phyloP scores from a whole-genome alignment of 73 alveolate species.

The Uronychia setigera region DNA sequence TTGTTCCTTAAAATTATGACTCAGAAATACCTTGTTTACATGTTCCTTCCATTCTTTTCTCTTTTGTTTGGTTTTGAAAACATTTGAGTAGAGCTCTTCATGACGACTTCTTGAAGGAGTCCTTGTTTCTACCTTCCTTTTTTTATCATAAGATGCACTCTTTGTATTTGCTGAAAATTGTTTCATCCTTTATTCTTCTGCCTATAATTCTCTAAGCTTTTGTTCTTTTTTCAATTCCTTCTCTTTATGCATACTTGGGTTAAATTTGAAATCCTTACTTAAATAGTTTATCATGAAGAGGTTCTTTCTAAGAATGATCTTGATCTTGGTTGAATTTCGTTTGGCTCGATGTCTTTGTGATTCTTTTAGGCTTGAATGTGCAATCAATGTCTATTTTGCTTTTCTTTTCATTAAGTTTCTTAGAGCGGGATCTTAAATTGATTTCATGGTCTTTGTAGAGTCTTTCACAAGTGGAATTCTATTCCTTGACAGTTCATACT shows the following conservation, averaged over 20 bases:
- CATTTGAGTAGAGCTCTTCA: neutral
- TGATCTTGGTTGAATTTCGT: no score
- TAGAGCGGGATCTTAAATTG: neutral
- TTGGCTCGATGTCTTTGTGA: no score
- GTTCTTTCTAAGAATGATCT: no score
- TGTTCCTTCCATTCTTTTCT: neutral
- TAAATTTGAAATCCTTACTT: neutral
- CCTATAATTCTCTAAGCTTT: neutral
- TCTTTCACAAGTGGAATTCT: neutral
- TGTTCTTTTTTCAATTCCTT: neutral
- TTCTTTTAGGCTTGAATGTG: neutral
- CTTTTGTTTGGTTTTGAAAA: neutral
- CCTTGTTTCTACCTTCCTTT: neutral
- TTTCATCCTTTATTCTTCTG: neutral
- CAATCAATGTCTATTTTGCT: neutral
- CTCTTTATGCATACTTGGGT: neutral
- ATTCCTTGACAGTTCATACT: no score
- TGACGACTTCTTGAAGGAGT: neutral
- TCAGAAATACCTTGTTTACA: neutral
- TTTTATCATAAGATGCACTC: neutral
- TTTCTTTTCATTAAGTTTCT: neutral
- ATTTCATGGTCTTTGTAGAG: neutral
- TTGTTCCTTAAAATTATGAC: neutral
- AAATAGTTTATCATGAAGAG: neutral
- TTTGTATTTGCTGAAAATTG: neutral